A percentile compares a stretch with the other conserved stretches of the same genome.
phyloP scores from a whole-genome alignment of 768 basidiomycete genomes.

The Harrya chromipes region DNA sequence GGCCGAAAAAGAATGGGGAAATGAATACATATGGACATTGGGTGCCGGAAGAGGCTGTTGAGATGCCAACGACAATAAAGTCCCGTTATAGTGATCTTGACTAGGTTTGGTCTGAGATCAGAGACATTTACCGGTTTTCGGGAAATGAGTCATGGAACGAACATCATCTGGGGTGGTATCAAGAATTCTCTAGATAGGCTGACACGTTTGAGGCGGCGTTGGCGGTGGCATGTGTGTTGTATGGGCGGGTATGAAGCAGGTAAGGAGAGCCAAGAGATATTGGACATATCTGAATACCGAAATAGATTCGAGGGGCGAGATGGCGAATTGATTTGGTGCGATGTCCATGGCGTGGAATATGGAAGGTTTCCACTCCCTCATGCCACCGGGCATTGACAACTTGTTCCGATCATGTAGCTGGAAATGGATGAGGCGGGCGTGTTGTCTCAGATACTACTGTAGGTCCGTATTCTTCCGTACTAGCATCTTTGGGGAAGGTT shows the following conservation, averaged over 20 bases:
- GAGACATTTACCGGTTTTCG: too few relatives aligned
- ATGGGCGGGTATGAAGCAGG: neutral
- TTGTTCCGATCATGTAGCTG: slow-evolving; percentile 7
- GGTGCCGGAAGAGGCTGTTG: too few relatives aligned
- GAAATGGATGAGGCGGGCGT: slow-evolving; percentile 1
- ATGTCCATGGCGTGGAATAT: neutral
- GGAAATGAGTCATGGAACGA: too few relatives aligned
- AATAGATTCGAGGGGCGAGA: neutral
- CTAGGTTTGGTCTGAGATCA: too few relatives aligned
- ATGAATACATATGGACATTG: too few relatives aligned
- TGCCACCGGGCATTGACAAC: slow-evolving; percentile 2
- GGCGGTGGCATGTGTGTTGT: neutral
- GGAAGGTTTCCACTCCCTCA: neutral
- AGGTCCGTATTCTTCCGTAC: slow-evolving; percentile 9
- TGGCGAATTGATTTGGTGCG: neutral
- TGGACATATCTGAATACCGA: slow-evolving; percentile 1
- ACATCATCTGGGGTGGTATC: too few relatives aligned
- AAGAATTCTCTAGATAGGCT: too few relatives aligned
- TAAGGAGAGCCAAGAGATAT: neutral
- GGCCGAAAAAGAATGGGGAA: too few relatives aligned
- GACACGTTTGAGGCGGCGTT: slow-evolving; percentile 4
- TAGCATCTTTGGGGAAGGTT: too few relatives aligned
- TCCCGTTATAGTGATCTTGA: too few relatives aligned
- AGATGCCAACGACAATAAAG: too few relatives aligned
- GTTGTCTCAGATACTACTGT: neutral